Base-by-base conservation (phyloP, 345 rosid genomes). In the Hypericum perforatum region DNA sequence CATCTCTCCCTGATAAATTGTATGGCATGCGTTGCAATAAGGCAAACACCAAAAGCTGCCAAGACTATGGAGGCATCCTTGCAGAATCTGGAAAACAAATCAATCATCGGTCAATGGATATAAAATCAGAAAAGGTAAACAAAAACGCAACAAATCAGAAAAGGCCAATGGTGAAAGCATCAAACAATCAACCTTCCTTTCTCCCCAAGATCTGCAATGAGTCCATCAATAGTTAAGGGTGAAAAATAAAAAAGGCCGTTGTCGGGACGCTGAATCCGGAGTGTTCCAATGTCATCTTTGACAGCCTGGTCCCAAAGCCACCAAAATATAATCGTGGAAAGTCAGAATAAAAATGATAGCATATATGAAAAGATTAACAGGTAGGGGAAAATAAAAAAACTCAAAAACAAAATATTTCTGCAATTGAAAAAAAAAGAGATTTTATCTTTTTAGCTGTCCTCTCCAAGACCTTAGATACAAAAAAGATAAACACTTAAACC, bases 211-310 rank as follows among this genome's bases (percentile, higher is more conserved):
- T 79, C 73, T 54, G 70, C 74, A 68, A 78, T 65, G 53, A 74
- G 72, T 45, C 72, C 85, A 68, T 76, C 82, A 42, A 92, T 78
- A 57, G 84, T 66, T 59, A 74, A 82, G 9, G 90, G 90, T 59
- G 95, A 76, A 32, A 92, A 83, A 64, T 92, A 87, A 69, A 87
- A 92, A 48, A 96, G 98, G 47, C 95, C 95, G 49, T 77, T 81
- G 54, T 76, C 77, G 9, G 95, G 95, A 58, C 84, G 74, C 74
- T 85, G 88, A 61, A 92, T 71, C 62, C 94, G 78, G 39, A 87
- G 53, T 16, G 78, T 84, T 56, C 96, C 98, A 66, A 79, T 74
- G 67, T 92, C 95, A 74, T 87, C 95, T 60, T 76, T 72, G 72
- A 90, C 75, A 41, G 90, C 96, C 98, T 92, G 66, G 16, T 40